These are phyloP conservation scores for Talaromyces piceae DNA, from an alignment of 2,329 filamentous ascomycete species.

Conservation along the genomic window DNA sequence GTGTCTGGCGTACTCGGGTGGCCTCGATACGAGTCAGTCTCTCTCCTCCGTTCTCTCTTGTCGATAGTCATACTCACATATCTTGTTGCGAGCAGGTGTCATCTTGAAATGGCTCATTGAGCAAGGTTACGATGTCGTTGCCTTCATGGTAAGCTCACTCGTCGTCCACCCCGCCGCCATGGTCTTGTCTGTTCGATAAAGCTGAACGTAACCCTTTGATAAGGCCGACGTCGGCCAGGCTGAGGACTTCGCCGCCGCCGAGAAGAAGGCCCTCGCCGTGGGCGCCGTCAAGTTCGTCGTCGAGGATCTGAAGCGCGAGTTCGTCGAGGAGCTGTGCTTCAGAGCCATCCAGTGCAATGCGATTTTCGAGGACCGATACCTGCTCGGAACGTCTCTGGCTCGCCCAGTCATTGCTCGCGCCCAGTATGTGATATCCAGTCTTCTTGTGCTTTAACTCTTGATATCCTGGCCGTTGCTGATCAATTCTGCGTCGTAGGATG, in stretches of 20 bases:
- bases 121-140: conserved; percentile 53
- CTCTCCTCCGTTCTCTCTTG: too few species aligned
- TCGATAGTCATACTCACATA: too few species aligned
- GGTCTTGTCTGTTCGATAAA: not conserved
- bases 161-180: not conserved
- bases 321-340: conserved; percentile 75
- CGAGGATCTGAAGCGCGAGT: conserved; percentile 62
- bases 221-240: conserved; percentile 55
- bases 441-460: not conserved
- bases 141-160: conserved; percentile 40
- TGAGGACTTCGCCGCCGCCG: conserved; percentile 66
- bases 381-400: conserved; percentile 32
- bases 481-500: conserved; percentile 14
- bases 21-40: conserved; percentile 35
- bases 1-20: conserved; percentile 22
- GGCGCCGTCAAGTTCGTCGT: conserved; percentile 60
- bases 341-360: conserved; percentile 64
- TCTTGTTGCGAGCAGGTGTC: conserved; percentile 9
- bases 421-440: conserved; percentile 19
- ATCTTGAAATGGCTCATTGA: conserved; percentile 40
- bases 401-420: conserved; percentile 43
- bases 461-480: not conserved
- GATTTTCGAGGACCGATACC: conserved; percentile 56
- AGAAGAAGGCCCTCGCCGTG: conserved; percentile 63
- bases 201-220: conserved; percentile 9